Evolutionary conservation across 1,139 yeast genomes (phyloP).

Genomic region (Candida albicans): DNA sequence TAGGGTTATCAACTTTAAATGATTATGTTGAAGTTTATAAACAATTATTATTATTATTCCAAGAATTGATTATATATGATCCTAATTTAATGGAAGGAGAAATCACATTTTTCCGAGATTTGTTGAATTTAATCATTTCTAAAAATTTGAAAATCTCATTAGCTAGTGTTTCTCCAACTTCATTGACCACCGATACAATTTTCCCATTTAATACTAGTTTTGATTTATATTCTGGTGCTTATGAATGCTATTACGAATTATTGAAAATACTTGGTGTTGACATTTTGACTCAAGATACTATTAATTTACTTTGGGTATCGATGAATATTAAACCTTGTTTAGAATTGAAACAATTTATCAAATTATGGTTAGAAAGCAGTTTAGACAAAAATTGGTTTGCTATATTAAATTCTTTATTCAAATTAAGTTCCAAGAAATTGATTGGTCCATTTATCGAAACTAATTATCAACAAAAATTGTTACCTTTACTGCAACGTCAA

Average conservation of each 20-base stretch:
- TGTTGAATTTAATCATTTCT: slow-evolving; percentile 34
- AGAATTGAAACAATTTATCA: slow-evolving; percentile 34
- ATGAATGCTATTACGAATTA: slow-evolving; percentile 41
- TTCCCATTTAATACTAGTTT: slow-evolving; percentile 44
- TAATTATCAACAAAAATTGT: slow-evolving; percentile 42
- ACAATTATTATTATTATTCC: slow-evolving; percentile 32
- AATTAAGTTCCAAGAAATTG: slow-evolving; percentile 38
- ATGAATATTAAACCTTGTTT: slow-evolving; percentile 44
- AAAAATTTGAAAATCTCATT: slow-evolving; percentile 42
- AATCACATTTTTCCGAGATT: slow-evolving; percentile 29
- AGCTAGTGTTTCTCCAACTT: slow-evolving; percentile 35
- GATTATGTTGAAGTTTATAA: slow-evolving; percentile 31
- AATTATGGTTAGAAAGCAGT: slow-evolving; percentile 43
- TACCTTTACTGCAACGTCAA: slow-evolving; percentile 46
- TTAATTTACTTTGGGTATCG: slow-evolving; percentile 43
- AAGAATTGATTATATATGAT: slow-evolving; percentile 45
- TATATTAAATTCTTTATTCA: slow-evolving; percentile 39
- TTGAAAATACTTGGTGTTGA: slow-evolving; percentile 39
- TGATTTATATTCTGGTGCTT: slow-evolving; percentile 37
- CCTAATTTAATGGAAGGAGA: slow-evolving; percentile 35
- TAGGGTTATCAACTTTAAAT: slow-evolving; percentile 31
- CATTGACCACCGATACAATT: slow-evolving; percentile 32
- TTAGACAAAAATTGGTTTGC: slow-evolving; percentile 42
- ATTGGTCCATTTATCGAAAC: slow-evolving; percentile 40
- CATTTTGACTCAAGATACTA: slow-evolving; percentile 35